A percentile compares a stretch with the other conserved stretches of the same genome.
Conservation (phyloP, 1,284 basidiomycete species). For the Austroboletus niveus region DNA sequence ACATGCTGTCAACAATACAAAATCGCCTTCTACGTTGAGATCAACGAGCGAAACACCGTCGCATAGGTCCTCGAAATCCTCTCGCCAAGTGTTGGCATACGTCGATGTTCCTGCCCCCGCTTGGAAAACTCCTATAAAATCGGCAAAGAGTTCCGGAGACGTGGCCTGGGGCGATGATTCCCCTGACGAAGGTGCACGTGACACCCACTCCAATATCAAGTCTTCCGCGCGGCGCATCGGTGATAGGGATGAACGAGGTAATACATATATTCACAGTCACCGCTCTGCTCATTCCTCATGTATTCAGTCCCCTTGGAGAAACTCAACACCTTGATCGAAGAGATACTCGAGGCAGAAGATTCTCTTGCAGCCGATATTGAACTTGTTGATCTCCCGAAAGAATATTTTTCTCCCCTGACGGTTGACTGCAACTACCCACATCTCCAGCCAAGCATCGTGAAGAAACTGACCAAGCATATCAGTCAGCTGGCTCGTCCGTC, state of each 20-base stretch:
- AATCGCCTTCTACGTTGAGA: constrained; percentile 6
- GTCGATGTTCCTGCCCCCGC: constrained; percentile 53
- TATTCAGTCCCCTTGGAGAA: constrained; percentile 68
- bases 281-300: constrained; percentile 3
- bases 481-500: constrained; percentile 61
- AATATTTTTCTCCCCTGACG: constrained; percentile 68
- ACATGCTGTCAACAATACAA: constrained; percentile 22
- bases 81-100: constrained; percentile 50
- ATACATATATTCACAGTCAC: neutral
- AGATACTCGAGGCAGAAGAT: constrained; percentile 90
- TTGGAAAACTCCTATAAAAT: constrained; percentile 43
- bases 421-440: constrained; percentile 56
- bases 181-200: constrained; percentile 44
- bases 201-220: constrained; percentile 33
- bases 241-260: constrained; percentile 75
- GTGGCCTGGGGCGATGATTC: constrained; percentile 45
- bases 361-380: constrained; percentile 65
- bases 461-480: constrained; percentile 68
- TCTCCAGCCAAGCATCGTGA: constrained; percentile 57
- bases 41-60: constrained; percentile 23
- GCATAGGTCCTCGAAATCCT: constrained; percentile 28
- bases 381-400: constrained; percentile 51
- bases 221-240: constrained; percentile 61
- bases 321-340: constrained; percentile 70
- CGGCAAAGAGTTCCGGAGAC: constrained; percentile 27